Percentiles rank a stretch among this genome's conserved stretches.
Conservation (phyloP, 139 green algal species). For the Coccomyxa sp. region DNA sequence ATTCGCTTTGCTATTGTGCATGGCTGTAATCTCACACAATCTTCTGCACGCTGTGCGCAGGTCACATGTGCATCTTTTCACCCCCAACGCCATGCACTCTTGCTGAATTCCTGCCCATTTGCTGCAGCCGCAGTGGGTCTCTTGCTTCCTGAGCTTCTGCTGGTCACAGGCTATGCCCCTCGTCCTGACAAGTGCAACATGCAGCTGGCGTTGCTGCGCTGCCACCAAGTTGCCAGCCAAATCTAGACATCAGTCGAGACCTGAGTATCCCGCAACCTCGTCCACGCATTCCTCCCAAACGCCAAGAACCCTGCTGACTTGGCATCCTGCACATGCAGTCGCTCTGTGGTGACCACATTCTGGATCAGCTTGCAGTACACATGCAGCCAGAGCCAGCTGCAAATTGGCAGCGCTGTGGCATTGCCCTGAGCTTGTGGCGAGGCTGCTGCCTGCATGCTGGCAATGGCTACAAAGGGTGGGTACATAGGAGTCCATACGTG, state of each 20-base stretch:
- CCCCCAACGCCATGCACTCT: too few relatives aligned
- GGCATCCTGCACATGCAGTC: not conserved
- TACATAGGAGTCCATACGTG: not conserved
- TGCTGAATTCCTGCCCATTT: too few relatives aligned
- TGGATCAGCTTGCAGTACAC: not conserved
- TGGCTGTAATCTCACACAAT: too few relatives aligned
- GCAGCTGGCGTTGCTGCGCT: too few relatives aligned
- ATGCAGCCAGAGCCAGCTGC: not conserved
- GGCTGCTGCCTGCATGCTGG: not conserved
- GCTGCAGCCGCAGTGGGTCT: too few relatives aligned
- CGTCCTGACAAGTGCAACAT: too few relatives aligned
- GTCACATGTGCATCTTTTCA: too few relatives aligned
- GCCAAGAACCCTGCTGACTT: not conserved
- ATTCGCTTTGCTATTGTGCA: too few relatives aligned
- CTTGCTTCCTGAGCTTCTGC: too few relatives aligned
- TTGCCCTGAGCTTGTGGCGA: not conserved
- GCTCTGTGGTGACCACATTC: not conserved
- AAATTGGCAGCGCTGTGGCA: not conserved
- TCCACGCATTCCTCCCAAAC: not conserved
- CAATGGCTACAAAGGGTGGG: not conserved
- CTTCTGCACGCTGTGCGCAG: too few relatives aligned
- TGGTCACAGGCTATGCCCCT: too few relatives aligned
- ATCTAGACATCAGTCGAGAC: not conserved
- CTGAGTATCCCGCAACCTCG: not conserved
- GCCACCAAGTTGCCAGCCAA: too few relatives aligned